These are phyloP conservation scores for Lasiodiplodia sp. DNA, from an alignment of 2,329 filamentous ascomycete genomes.

Conservation along the genomic window DNA sequence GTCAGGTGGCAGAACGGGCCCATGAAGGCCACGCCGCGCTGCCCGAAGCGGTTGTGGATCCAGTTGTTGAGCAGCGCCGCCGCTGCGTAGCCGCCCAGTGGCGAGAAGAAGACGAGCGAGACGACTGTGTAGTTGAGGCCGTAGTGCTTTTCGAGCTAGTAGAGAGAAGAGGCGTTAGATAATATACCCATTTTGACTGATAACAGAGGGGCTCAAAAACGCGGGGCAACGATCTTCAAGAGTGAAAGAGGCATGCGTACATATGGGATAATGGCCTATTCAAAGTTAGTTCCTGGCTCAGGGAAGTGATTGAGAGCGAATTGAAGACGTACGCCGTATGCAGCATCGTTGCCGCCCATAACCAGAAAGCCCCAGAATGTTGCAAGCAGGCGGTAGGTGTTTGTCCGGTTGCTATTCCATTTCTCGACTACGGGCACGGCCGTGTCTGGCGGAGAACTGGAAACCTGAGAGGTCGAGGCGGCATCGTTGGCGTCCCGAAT, in stretches of 20 bases:
- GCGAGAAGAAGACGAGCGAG: constrained; percentile 72
- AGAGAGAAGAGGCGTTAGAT: background rate
- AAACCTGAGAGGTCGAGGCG: background rate
- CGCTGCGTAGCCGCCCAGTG: constrained; percentile 62
- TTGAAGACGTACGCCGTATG: constrained; percentile 61
- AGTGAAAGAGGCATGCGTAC: constrained; percentile 37
- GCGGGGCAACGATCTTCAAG: background rate
- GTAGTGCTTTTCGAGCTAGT: constrained; percentile 70
- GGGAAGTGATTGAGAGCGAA: background rate
- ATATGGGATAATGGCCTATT: constrained; percentile 57
- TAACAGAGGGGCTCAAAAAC: background rate
- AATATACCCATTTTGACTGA: constrained; percentile 13
- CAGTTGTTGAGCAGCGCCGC: constrained; percentile 50
- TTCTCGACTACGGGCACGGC: constrained; percentile 50
- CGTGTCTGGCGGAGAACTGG: background rate
- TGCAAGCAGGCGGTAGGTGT: constrained; percentile 64
- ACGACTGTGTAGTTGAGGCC: constrained; percentile 67
- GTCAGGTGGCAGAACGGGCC: constrained; percentile 67
- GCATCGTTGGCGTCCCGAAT: background rate
- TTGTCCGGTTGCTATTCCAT: constrained; percentile 69
- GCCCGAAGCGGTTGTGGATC: constrained; percentile 62
- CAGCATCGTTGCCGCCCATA: constrained; percentile 74
- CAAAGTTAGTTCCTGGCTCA: constrained; percentile 1
- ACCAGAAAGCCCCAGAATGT: constrained; percentile 69
- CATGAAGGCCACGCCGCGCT: constrained; percentile 73